A percentile compares a stretch with the other conserved stretches of the same genome.
These are phyloP conservation scores for Psilocybe azurescens DNA, from an alignment of 768 basidiomycete species.

Conservation along the genomic window DNA sequence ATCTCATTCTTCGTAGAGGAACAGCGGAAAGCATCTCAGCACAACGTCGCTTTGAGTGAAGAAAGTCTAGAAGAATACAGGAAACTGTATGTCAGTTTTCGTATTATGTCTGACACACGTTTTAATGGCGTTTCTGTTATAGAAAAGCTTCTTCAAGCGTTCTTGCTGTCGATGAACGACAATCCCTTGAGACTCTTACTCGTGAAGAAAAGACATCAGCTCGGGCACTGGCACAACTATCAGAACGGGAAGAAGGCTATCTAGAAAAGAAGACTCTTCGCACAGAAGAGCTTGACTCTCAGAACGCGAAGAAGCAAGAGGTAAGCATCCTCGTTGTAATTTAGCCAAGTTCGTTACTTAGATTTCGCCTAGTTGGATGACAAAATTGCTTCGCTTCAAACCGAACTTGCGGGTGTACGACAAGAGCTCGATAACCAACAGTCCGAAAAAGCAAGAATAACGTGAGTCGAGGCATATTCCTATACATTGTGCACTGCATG, in stretches of 20 bases:
- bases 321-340: slow-evolving; percentile 38
- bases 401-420: slow-evolving; percentile 66
- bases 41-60: slow-evolving; percentile 80
- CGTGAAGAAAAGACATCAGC: slow-evolving; percentile 82
- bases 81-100: slow-evolving; percentile 57
- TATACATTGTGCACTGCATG: not conserved
- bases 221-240: slow-evolving; percentile 67
- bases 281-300: slow-evolving; percentile 53
- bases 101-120: not conserved
- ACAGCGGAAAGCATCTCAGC: slow-evolving; percentile 71
- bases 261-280: slow-evolving; percentile 62
- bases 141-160: slow-evolving; percentile 84
- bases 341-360: no score
- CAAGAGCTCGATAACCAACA: slow-evolving; percentile 87
- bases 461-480: slow-evolving; percentile 50
- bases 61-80: slow-evolving; percentile 90
- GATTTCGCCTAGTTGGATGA: slow-evolving; percentile 56
- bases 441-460: slow-evolving; percentile 80
- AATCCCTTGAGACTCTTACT: slow-evolving; percentile 77
- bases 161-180: slow-evolving; percentile 86
- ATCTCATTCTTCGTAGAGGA: slow-evolving; percentile 54
- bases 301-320: slow-evolving; percentile 60
- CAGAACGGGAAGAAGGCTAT: slow-evolving; percentile 72
- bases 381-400: slow-evolving; percentile 59
- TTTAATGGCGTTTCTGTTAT: not conserved